Percentiles rank a stretch among this genome's conserved stretches.
Conservation (phyloP, 176 grass and related monocot species). For the Phoenix dactylifera region DNA sequence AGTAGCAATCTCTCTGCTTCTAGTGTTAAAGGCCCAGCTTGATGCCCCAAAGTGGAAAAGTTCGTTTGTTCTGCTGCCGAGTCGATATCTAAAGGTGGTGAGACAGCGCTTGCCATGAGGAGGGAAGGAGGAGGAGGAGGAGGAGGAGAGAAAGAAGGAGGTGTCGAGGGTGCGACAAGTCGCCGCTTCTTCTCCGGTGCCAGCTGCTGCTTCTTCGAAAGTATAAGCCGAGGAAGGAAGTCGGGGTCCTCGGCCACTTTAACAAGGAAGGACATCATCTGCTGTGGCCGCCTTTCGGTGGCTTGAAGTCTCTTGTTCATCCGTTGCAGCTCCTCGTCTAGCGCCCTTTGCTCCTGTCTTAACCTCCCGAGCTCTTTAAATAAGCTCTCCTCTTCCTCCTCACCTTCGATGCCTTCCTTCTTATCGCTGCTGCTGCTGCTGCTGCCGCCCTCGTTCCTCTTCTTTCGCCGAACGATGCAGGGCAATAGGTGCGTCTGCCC, state of each 20-base stretch:
- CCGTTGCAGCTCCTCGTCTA: slow-evolving; percentile 42
- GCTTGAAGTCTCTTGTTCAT: slow-evolving; percentile 51
- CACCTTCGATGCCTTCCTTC: not conserved
- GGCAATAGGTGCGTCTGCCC: slow-evolving; percentile 59
- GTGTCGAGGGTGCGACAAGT: not conserved
- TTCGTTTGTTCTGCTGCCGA: too few species aligned
- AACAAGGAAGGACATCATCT: slow-evolving; percentile 55
- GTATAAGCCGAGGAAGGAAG: slow-evolving; percentile 24
- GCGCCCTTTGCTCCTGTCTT: slow-evolving; percentile 41
- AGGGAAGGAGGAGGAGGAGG: not conserved
- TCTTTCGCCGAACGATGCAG: slow-evolving; percentile 41
- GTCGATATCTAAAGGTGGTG: too few species aligned
- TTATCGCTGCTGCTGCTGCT: not conserved
- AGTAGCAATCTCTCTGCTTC: too few species aligned
- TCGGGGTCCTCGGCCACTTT: slow-evolving; percentile 41
- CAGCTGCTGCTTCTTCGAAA: slow-evolving; percentile 7
- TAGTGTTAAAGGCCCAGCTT: too few species aligned
- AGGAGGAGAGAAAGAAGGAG: not conserved
- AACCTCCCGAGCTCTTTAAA: slow-evolving; percentile 34
- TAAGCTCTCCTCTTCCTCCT: slow-evolving; percentile 14
- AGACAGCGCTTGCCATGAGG: too few species aligned
- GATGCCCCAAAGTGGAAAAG: too few species aligned
- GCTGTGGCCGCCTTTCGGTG: slow-evolving; percentile 43
- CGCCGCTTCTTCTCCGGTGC: slow-evolving; percentile 33
- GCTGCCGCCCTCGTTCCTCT: slow-evolving; percentile 1